Percentiles rank a stretch among this genome's conserved stretches.
These are phyloP conservation scores for Stachybotrys elegans DNA, from an alignment of 2,329 filamentous ascomycete species.

Conservation along the genomic window DNA sequence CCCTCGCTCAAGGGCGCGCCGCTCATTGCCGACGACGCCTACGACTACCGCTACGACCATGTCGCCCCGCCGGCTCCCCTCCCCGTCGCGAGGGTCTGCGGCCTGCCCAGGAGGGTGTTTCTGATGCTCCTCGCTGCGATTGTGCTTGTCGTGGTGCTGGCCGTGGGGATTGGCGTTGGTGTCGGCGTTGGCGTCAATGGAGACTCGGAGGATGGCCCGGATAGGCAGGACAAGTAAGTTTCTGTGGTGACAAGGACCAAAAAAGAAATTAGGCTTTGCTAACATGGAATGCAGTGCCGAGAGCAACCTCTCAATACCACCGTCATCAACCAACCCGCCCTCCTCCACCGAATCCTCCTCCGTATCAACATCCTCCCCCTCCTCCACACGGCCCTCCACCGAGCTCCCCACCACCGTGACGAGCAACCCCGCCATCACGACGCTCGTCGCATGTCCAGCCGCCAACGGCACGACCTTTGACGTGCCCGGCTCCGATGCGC, in stretches of 20 bases:
- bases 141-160: conserved; percentile 19
- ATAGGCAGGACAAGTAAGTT: conserved; percentile 7
- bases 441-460: conserved; percentile 32
- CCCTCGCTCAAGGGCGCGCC: conserved; percentile 10
- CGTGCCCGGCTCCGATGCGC: conserved; percentile 32
- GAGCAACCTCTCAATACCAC: no score
- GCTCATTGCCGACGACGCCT: conserved; percentile 8
- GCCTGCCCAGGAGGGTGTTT: conserved; percentile 25
- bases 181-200: conserved; percentile 27
- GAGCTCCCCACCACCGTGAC: background rate
- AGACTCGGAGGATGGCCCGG: background rate
- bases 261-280: no score
- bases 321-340: conserved; percentile 8
- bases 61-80: conserved; percentile 16
- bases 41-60: conserved; percentile 20
- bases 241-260: no score
- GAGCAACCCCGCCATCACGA: conserved; percentile 4
- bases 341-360: conserved; percentile 9
- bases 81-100: conserved; percentile 13
- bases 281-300: no score
- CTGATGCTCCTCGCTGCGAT: conserved; percentile 27
- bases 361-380: conserved; percentile 12
- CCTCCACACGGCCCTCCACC: conserved; percentile 15
- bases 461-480: conserved; percentile 39
- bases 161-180: conserved; percentile 33